phyloP scores from a whole-genome alignment of 257 asterid genomes.

The Solanum ahanhuiri region DNA sequence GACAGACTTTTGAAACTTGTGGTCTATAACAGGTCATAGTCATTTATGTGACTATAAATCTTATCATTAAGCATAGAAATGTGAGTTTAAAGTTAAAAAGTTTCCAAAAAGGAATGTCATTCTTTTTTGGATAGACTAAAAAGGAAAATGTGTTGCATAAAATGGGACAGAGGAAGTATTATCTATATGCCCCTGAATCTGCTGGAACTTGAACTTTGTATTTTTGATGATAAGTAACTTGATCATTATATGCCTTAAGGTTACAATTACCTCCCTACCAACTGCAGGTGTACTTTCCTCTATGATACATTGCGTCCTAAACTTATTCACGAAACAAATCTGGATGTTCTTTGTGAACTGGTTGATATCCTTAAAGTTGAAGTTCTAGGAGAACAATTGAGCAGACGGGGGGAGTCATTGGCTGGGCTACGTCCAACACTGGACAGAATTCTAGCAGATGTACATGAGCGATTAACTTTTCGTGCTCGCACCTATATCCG shows the following conservation, averaged over 20 bases:
- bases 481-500: conserved; percentile 96
- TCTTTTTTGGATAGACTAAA: not conserved
- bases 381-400: conserved; percentile 87
- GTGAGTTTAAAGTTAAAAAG: not conserved
- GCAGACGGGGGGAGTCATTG: conserved; percentile 78
- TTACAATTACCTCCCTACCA: not conserved
- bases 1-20: not conserved
- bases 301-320: conserved; percentile 93
- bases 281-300: conserved; percentile 85
- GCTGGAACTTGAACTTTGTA: not conserved
- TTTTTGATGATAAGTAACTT: not conserved
- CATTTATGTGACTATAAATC: not conserved
- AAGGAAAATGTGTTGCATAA: not conserved
- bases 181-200: not conserved
- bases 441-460: conserved; percentile 93
- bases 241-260: not conserved
- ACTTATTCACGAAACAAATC: conserved; percentile 94
- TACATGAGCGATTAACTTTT: conserved; percentile 91
- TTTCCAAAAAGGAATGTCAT: not conserved
- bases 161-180: not conserved
- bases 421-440: conserved; percentile 90
- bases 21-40: not conserved
- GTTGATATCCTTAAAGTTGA: conserved; percentile 93
- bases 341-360: conserved; percentile 93
- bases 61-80: not conserved